Conservation (phyloP, 441 rosid species). For the Dalechampia spathulata region DNA sequence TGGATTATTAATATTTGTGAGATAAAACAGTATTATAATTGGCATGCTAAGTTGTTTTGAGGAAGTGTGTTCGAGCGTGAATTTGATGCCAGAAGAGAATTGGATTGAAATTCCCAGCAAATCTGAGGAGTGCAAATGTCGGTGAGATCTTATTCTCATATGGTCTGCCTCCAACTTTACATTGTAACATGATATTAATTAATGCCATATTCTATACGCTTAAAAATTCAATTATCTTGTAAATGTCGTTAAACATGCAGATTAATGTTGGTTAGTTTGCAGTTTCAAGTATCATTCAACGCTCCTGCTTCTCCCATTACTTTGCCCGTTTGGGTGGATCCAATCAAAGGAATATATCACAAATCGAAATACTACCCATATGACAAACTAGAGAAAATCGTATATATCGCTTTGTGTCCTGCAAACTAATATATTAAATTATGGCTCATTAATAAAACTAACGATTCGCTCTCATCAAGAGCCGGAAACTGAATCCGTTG, state of each 20-base stretch:
- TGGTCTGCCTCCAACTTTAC: conserved; percentile 32
- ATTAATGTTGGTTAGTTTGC: conserved; percentile 10
- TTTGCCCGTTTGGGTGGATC: conserved; percentile 20
- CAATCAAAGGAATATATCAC: too few relatives aligned
- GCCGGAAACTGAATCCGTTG: too few relatives aligned
- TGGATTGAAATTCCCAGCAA: conserved; percentile 26
- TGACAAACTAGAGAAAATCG: conserved; percentile 10
- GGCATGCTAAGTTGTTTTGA: too few relatives aligned
- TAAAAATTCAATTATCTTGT: too few relatives aligned
- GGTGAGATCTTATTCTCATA: conserved; percentile 33
- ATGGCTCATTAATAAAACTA: too few relatives aligned
- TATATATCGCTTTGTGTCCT: too few relatives aligned
- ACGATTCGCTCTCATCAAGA: too few relatives aligned
- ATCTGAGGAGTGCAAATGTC: conserved; percentile 25
- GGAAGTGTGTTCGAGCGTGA: conserved; percentile 5
- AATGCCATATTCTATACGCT: background rate
- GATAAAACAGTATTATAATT: too few relatives aligned
- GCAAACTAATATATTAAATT: too few relatives aligned
- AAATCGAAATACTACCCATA: too few relatives aligned
- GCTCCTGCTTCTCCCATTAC: background rate
- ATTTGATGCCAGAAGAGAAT: conserved; percentile 16
- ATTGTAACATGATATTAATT: conserved; percentile 16
- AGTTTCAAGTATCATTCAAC: conserved; percentile 36
- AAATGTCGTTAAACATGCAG: too few relatives aligned
- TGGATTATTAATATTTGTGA: too few relatives aligned